Percentiles rank a stretch among this genome's conserved stretches.
phyloP scores from a whole-genome alignment of 2,329 filamentous ascomycete genomes.

The Pyrenophora teres region DNA sequence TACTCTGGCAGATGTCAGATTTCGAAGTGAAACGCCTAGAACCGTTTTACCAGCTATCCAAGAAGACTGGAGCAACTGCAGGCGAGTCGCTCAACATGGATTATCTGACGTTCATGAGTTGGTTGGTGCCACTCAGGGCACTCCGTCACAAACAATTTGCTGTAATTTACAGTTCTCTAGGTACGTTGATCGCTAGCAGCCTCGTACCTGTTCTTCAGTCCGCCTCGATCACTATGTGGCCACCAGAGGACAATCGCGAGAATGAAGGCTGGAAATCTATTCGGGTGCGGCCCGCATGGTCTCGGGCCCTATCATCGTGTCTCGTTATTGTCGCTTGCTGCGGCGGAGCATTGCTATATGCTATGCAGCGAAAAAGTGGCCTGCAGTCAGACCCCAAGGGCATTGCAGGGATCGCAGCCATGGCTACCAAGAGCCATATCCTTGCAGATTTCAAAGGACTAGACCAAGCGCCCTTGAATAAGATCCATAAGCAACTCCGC shows the following conservation, averaged over 20 bases:
- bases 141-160: slow-evolving; percentile 68
- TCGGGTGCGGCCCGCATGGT: slow-evolving; percentile 62
- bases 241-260: slow-evolving; percentile 55
- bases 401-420: slow-evolving; percentile 73
- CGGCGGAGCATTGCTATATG: slow-evolving; percentile 63
- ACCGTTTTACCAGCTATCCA: slow-evolving; percentile 53
- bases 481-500: slow-evolving; percentile 71
- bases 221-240: slow-evolving; percentile 63
- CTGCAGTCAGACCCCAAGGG: slow-evolving; percentile 71
- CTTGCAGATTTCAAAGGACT: slow-evolving; percentile 74
- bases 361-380: slow-evolving; percentile 68
- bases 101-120: slow-evolving; percentile 71
- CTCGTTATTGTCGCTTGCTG: slow-evolving; percentile 63
- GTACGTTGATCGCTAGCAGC: slow-evolving; percentile 68
- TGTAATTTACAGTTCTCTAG: slow-evolving; percentile 68
- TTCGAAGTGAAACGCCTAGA: slow-evolving; percentile 58
- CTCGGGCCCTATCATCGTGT: slow-evolving; percentile 63
- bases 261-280: slow-evolving; percentile 59
- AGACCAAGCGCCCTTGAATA: slow-evolving; percentile 67
- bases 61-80: slow-evolving; percentile 44
- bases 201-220: slow-evolving; percentile 71
- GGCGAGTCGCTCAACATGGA: slow-evolving; percentile 70
- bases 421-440: slow-evolving; percentile 75
- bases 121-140: slow-evolving; percentile 67
- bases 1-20: slow-evolving; percentile 57